Evolutionary conservation across 257 asterid species (phyloP).

Genomic region (Petunia axillaris): DNA sequence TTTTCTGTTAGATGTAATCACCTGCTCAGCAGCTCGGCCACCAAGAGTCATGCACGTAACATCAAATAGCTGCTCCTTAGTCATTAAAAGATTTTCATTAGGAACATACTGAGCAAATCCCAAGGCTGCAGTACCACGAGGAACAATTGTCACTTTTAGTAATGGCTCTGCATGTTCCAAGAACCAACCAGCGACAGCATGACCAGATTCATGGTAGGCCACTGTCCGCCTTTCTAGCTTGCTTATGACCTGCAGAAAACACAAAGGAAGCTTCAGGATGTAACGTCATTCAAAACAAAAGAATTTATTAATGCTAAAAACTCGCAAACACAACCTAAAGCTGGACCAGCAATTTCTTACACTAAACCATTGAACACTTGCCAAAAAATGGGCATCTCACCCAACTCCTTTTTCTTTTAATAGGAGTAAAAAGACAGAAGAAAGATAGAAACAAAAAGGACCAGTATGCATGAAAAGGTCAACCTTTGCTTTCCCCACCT

Average conservation of each 20-base stretch:
- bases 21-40: constrained; percentile 98
- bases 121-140: constrained; percentile 91
- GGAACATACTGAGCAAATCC: constrained; percentile 93
- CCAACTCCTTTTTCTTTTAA: neutral
- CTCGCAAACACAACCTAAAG: neutral
- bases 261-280: constrained; percentile 9
- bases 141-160: constrained; percentile 83
- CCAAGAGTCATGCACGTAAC: constrained; percentile 93
- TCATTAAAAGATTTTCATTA: constrained; percentile 77
- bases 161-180: constrained; percentile 85
- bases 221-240: constrained; percentile 70
- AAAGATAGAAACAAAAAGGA: neutral
- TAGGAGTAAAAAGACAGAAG: neutral
- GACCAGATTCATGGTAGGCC: constrained; percentile 95
- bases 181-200: constrained; percentile 93
- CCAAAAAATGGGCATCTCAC: neutral
- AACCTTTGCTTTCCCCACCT: constrained; percentile 1
- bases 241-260: constrained; percentile 65
- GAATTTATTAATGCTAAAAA: neutral
- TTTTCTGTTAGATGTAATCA: constrained; percentile 24
- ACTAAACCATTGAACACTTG: neutral
- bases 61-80: constrained; percentile 87
- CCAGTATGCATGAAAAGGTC: neutral
- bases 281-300: neutral
- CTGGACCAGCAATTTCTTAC: constrained; percentile 9